Conservation (phyloP, 441 rosid species). For the Gossypium trilobum region DNA sequence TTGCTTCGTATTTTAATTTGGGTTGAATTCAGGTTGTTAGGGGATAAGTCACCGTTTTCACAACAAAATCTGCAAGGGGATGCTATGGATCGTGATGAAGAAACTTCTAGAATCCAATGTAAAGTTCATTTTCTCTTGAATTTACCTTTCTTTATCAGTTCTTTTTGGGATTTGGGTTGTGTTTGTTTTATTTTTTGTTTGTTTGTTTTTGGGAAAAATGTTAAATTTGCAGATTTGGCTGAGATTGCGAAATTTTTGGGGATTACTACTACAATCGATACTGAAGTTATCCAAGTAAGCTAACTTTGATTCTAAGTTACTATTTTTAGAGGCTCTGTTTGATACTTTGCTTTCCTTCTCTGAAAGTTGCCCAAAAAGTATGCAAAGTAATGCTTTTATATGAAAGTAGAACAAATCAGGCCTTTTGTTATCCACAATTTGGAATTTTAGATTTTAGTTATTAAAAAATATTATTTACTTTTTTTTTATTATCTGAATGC, state of each 20-base stretch:
- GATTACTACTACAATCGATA: constrained; percentile 63
- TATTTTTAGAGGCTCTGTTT: not conserved
- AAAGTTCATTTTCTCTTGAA: constrained; percentile 1
- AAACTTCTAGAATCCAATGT: constrained; percentile 84
- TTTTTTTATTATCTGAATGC: not conserved
- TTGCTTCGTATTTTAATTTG: not conserved
- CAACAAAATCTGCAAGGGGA: constrained; percentile 84
- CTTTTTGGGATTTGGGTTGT: not conserved
- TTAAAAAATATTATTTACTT: not conserved
- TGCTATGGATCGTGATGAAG: constrained; percentile 83
- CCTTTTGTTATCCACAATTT: not conserved
- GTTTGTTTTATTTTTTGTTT: not conserved
- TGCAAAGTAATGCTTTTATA: not conserved
- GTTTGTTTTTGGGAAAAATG: not conserved
- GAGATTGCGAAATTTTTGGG: constrained; percentile 95
- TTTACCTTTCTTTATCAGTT: constrained; percentile 3
- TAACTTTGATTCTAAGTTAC: not conserved
- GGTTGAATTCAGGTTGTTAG: constrained; percentile 49
- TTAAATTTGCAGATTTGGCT: constrained; percentile 56
- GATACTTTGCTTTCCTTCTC: not conserved
- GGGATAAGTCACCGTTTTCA: constrained; percentile 93
- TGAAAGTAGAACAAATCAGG: not conserved
- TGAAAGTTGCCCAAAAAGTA: not conserved
- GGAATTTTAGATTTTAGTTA: not conserved
- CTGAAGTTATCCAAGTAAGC: constrained; percentile 79